Evolutionary conservation across 148 eudicot genomes (phyloP), one percentile per base, ranked within the genome.

Genomic region (Arctostaphylos glauca): DNA sequence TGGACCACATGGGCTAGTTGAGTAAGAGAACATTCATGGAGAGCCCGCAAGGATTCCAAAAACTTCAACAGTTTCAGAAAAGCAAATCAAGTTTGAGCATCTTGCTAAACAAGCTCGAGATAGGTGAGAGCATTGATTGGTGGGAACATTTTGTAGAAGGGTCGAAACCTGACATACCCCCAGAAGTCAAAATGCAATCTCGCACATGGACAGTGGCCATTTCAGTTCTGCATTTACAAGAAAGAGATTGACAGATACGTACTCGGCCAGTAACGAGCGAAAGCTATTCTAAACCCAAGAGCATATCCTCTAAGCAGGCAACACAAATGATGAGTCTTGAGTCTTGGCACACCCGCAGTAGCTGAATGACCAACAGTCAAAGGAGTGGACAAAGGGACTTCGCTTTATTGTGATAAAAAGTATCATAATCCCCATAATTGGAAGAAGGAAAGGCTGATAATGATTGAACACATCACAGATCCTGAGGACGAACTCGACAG

Each of bases 41-140:
- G 48, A 76, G 44, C 79, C 53, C 23, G 46, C 79, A 41, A 53
- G 25, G 19, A 76, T 23, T 53, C 44, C 55, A 52, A 47, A 52
- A 77, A 49, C 15, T 50, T 49, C 62, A 52, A 76, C 60, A 14
- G 62, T 77, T 15, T 43, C 53, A 44, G 47, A 76, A 12, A 23
- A 54, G 13, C 79, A 77, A 77, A 54, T 62, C 19, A 31, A 41
- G 46, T 52, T 76, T 18, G 8, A 76, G 23, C 19, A 6, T n/a
- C 55, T 50, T 76, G 41, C 78, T 2, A 50, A 76, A 23, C 43
- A 44, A 31, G 60, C 79, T 14, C 13, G 46, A 25, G 59, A 53
- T 53, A 52, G 79, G 62, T 77, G n/a, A 21, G 59, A n/a, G 18
- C n/a, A 23, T 77, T 62, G 53, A 77, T 15, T 54, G 60, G 16